phyloP scores from a whole-genome alignment of 1,284 basidiomycete genomes.

The Heterobasidion irregulare region DNA sequence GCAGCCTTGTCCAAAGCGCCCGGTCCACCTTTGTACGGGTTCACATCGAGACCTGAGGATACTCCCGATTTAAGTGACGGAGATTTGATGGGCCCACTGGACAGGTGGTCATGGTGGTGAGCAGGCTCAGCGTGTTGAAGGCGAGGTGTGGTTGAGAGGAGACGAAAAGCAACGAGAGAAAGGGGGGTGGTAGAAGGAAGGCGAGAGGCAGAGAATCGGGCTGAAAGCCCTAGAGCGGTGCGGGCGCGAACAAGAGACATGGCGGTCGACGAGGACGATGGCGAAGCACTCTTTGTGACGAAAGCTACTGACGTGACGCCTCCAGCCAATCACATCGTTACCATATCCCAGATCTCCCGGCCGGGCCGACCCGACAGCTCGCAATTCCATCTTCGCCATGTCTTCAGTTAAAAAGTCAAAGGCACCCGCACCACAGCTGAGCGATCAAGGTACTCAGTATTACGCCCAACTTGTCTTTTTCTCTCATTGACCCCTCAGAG shows the following conservation, averaged over 20 bases:
- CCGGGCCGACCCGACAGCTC: slow-evolving; percentile 4
- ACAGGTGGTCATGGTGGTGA: slow-evolving; percentile 4
- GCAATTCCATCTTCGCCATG: slow-evolving; percentile 17
- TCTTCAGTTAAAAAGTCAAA: slow-evolving; percentile 44
- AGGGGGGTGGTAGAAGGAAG: slow-evolving; percentile 20
- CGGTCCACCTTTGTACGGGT: slow-evolving; percentile 73
- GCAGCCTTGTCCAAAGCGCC: slow-evolving; percentile 93
- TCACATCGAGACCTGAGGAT: slow-evolving; percentile 37
- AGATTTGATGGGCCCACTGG: slow-evolving; percentile 19
- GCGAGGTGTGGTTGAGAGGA: slow-evolving; percentile 26
- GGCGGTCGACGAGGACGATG: slow-evolving; percentile 12
- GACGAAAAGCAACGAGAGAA: slow-evolving; percentile 36
- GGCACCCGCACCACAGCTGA: slow-evolving; percentile 29
- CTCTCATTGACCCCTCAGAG: slow-evolving; percentile 50
- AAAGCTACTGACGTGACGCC: slow-evolving; percentile 12
- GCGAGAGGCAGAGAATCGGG: slow-evolving; percentile 22
- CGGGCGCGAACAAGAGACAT: slow-evolving; percentile 18
- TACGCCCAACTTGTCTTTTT: neutral
- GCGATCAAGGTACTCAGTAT: slow-evolving; percentile 58
- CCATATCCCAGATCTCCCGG: slow-evolving; percentile 25
- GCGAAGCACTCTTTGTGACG: slow-evolving; percentile 12
- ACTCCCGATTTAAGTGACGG: slow-evolving; percentile 26
- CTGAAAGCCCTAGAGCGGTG: slow-evolving; percentile 22
- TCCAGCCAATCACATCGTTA: slow-evolving; percentile 41
- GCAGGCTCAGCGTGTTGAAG: slow-evolving; percentile 14